Base-by-base conservation (phyloP, 1,284 basidiomycete genomes). In the Puccinia polysora region DNA sequence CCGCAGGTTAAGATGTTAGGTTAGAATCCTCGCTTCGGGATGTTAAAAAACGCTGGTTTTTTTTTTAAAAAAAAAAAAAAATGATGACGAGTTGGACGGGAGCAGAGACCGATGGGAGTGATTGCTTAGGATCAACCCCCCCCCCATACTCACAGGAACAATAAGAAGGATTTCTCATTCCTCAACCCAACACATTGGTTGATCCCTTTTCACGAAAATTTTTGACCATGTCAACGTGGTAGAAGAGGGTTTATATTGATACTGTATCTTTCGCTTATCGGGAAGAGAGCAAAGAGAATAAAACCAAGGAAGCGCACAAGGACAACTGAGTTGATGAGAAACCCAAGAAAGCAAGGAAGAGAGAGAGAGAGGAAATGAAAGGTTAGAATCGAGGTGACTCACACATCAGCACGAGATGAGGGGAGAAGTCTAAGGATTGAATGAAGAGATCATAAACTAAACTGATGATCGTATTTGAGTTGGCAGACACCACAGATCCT, bases 171-270 rank as follows among this genome's bases (percentile, higher is more conserved):
- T 0, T 95, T 86, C 80, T 97, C 94, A 78, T 98, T 98, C 79
- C 95, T 84, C 6, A 97, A 80, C 1, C 96, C 95, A 28, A 98
- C 91, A 77, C 94, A 97, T 84, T 91, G 90, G 79, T 97, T 97
- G 75, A 98, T 88, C 95, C 95, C 93, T 89, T 80, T 76, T 64
- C 78, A 79, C 69, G n/a, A n/a, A n/a, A n/a, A n/a, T n/a, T n/a
- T n/a, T n/a, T n/a, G n/a, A n/a, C n/a, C n/a, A n/a, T n/a, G n/a
- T n/a, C n/a, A n/a, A n/a, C n/a, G n/a, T n/a, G n/a, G n/a, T 74
- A 64, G 43, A 71, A 56, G 75, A 77, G 84, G n/a, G n/a, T n/a
- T n/a, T n/a, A n/a, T n/a, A n/a, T n/a, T n/a, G n/a, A n/a, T n/a
- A n/a, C n/a, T n/a, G n/a, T n/a, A n/a, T n/a, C n/a, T n/a, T n/a